phyloP scores from a whole-genome alignment of 768 basidiomycete genomes.

The Galerina marginata region DNA sequence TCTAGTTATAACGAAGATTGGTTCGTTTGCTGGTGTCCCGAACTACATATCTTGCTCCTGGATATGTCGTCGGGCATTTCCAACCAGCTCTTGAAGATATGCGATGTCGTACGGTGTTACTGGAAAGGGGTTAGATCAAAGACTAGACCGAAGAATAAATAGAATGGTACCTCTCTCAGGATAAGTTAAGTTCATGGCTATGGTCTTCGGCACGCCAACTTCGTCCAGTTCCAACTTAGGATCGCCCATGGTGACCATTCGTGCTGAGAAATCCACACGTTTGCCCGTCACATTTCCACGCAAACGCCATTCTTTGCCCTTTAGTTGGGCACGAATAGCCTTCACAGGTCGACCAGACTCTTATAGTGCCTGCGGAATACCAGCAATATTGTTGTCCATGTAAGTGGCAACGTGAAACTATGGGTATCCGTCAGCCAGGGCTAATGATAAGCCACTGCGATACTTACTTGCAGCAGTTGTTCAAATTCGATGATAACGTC shows the following conservation, averaged over 20 bases:
- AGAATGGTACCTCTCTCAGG: slow-evolving; percentile 82
- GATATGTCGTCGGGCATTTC: slow-evolving; percentile 93
- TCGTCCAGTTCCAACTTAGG: slow-evolving; percentile 96
- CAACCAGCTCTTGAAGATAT: slow-evolving; percentile 92
- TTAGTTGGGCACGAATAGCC: slow-evolving; percentile 95
- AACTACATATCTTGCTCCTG: slow-evolving; percentile 95
- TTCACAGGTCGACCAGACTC: slow-evolving; percentile 98
- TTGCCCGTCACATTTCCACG: slow-evolving; percentile 99
- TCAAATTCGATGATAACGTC: slow-evolving; percentile 97
- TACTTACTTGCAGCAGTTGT: slow-evolving; percentile 88
- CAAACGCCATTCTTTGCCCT: slow-evolving; percentile 98
- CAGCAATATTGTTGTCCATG: slow-evolving; percentile 99
- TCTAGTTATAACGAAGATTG: slow-evolving; percentile 97
- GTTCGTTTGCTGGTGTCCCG: slow-evolving; percentile 97
- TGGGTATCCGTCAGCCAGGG: slow-evolving; percentile 4
- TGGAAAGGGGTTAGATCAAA: slow-evolving; percentile 32
- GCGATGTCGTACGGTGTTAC: slow-evolving; percentile 98
- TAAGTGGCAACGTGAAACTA: slow-evolving; percentile 99
- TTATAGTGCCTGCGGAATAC: slow-evolving; percentile 95
- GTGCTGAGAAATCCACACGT: slow-evolving; percentile 98
- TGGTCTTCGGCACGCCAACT: slow-evolving; percentile 93
- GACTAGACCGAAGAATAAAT: background rate
- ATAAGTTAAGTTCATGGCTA: slow-evolving; percentile 97
- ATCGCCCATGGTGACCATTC: slow-evolving; percentile 99
- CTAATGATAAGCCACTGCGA: background rate